A percentile compares a stretch with the other conserved stretches of the same genome.
Conservation (phyloP, 129 eudicot genomes). For the Pulicaria dysenterica region DNA sequence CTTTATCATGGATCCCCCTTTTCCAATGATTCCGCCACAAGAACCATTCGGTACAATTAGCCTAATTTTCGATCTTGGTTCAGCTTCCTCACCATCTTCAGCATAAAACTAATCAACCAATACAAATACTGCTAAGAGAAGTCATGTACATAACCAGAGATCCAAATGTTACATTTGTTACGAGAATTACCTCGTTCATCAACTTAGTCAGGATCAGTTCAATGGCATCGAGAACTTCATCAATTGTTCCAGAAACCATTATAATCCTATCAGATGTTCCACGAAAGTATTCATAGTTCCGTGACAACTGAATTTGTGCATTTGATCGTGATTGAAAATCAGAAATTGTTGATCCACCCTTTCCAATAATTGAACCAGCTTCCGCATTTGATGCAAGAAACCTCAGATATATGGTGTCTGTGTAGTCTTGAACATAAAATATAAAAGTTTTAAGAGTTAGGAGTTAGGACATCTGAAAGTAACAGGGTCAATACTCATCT, state of each 20-base stretch:
- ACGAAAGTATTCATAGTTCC: constrained; percentile 87
- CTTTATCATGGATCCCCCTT: constrained; percentile 94
- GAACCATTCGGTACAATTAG: constrained; percentile 88
- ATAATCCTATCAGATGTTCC: constrained; percentile 91
- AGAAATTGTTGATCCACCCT: constrained; percentile 84
- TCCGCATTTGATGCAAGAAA: constrained; percentile 95
- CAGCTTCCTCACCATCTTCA: constrained; percentile 76
- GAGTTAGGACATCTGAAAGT: not conserved
- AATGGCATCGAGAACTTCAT: constrained; percentile 76
- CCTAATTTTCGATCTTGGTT: constrained; percentile 73
- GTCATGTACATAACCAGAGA: not conserved
- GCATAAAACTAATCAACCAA: constrained; percentile 56
- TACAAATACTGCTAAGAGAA: not conserved
- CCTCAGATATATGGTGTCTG: constrained; percentile 70
- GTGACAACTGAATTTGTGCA: constrained; percentile 94
- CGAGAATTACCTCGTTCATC: constrained; percentile 69
- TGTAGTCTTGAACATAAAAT: constrained; percentile 44
- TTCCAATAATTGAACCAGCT: constrained; percentile 97
- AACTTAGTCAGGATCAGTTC: constrained; percentile 77
- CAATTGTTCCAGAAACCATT: constrained; percentile 83
- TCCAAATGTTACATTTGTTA: not conserved
- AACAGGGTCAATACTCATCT: not conserved
- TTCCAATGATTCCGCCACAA: constrained; percentile 96
- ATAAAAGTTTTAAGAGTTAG: not conserved
- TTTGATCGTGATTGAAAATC: constrained; percentile 90